Evolutionary conservation across 495 filamentous ascomycete genomes (phyloP).

Genomic region (Bacidia gigantensis): DNA sequence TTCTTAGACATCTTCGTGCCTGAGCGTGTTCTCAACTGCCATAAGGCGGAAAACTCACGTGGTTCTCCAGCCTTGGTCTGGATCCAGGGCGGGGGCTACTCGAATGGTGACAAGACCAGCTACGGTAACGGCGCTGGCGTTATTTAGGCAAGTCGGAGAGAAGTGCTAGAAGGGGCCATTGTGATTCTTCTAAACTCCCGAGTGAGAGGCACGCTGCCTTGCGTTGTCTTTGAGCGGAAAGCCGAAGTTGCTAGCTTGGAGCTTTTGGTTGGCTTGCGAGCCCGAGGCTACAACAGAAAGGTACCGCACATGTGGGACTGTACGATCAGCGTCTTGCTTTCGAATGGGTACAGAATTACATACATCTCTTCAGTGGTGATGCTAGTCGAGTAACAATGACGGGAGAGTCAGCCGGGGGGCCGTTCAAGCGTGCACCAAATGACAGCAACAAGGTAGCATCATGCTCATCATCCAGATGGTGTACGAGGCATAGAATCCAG

Average conservation of each 20-base stretch:
- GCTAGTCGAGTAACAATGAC: conserved; percentile 45
- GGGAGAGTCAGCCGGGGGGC: conserved; percentile 56
- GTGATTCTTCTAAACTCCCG: conserved; percentile 49
- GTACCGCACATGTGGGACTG: conserved; percentile 49
- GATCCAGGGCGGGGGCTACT: conserved; percentile 48
- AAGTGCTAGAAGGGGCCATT: conserved; percentile 36
- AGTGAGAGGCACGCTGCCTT: too few relatives aligned
- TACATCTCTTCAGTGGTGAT: conserved; percentile 57
- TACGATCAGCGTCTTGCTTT: conserved; percentile 55
- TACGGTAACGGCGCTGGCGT: conserved; percentile 32
- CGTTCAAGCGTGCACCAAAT: conserved; percentile 54
- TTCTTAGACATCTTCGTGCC: conserved; percentile 42
- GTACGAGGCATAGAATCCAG: too few relatives aligned
- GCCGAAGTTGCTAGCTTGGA: too few relatives aligned
- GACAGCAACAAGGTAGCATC: too few relatives aligned
- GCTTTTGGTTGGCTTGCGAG: conserved; percentile 50
- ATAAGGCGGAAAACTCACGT: conserved; percentile 12
- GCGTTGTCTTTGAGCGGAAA: too few relatives aligned
- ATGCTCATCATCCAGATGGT: too few relatives aligned
- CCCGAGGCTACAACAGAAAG: conserved; percentile 32
- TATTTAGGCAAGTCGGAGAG: conserved; percentile 29
- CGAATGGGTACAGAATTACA: conserved; percentile 58
- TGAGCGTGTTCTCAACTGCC: conserved; percentile 26
- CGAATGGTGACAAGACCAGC: conserved; percentile 35
- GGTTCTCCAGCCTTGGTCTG: conserved; percentile 45